Evolutionary conservation across 1,284 basidiomycete genomes (phyloP), one percentile per base, ranked within the genome.

Genomic region (Malassezia vespertilionis): DNA sequence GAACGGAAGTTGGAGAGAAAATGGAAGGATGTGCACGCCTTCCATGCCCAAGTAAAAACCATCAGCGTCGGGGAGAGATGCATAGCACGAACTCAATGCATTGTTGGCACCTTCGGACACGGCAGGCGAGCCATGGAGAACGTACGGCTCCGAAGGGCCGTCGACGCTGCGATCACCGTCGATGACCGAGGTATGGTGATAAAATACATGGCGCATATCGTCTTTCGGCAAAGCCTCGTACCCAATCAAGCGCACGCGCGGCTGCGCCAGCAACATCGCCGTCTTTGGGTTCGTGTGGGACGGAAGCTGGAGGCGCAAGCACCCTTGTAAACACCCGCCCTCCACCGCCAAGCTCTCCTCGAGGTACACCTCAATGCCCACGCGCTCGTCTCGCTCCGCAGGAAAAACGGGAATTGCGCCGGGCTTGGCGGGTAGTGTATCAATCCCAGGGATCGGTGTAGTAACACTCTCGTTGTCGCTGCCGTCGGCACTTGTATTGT

Each of bases 181-280:
- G 15, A 93, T 75, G 10, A 76, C 72, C 14, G 79, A 76, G 5
- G 82, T 79, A 60, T 80, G 80, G 60, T 88, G 85, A 71, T 86
- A 89, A 73, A 95, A 91, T 15, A 83, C 82, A 68, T 86, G 81
- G n/a, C 83, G 76, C 2, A 78, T 74, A 43, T 78, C 75, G 50
- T 78, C 75, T 30, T 77, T 75, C 0, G 79, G 75, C 39, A 84
- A 76, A 48, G 77, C 74, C 74, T 93, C 89, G 63, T 88, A 91
- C 1, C 89, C 89, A 40, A 93, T 78, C 12, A 91, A 76, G 31
- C 87, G 77, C 27, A 91, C 73, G 73, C 89, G 91, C 5, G 82
- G 86, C 41, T 79, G 81, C 21, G 81, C 81, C 5, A 93, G 74
- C 53, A 81, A 75, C 3, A 91, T 71, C 0, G 50, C 50, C 11